A percentile compares a stretch with the other conserved stretches of the same genome.
phyloP scores from a whole-genome alignment of 164 flowering plant species.

The Nymphaea colorata region DNA sequence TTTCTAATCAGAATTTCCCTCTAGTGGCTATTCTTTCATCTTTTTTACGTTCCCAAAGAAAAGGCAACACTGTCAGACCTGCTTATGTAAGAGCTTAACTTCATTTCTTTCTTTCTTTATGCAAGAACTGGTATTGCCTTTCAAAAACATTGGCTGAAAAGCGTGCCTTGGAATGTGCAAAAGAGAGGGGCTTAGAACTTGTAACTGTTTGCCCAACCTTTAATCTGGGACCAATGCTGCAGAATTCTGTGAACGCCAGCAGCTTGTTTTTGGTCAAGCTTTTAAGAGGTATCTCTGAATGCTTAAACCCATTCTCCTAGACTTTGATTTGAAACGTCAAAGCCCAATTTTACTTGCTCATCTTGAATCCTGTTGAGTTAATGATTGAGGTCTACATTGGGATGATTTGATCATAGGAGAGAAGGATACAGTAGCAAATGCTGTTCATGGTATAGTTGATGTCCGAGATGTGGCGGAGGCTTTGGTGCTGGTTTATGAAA shows the following conservation, averaged over 20 bases:
- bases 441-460: background rate
- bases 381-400: no score
- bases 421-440: no score
- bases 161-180: slow-evolving; percentile 36
- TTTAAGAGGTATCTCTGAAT: slow-evolving; percentile 23
- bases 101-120: background rate
- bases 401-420: no score
- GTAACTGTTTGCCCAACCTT: slow-evolving; percentile 39
- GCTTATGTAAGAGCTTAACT: background rate
- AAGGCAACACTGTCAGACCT: background rate
- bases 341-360: no score
- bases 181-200: slow-evolving; percentile 28
- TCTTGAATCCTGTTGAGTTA: no score
- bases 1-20: no score
- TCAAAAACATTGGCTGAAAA: slow-evolving; percentile 49
- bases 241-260: slow-evolving; percentile 35
- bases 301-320: background rate
- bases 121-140: slow-evolving; percentile 27
- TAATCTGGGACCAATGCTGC: slow-evolving; percentile 50
- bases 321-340: no score
- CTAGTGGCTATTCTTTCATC: background rate
- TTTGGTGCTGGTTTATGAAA: background rate
- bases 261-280: slow-evolving; percentile 23
- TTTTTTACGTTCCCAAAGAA: no score
- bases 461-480: background rate